These are phyloP conservation scores for Leccinellum rugosiceps DNA, from an alignment of 768 basidiomycete species.

Conservation along the genomic window DNA sequence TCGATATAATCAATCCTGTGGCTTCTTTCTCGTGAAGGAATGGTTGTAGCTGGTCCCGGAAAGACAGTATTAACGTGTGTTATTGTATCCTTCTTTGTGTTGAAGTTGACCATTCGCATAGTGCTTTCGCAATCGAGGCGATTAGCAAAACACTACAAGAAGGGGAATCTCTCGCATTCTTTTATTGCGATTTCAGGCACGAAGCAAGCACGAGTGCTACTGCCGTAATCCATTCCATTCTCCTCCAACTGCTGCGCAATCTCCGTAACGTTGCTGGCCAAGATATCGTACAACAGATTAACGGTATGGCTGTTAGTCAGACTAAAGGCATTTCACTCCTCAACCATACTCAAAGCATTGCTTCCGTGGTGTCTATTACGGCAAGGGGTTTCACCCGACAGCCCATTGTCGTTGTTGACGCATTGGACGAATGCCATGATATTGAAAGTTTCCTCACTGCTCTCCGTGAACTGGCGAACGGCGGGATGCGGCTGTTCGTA, in stretches of 20 bases:
- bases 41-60: constrained; percentile 13
- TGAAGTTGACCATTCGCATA: neutral
- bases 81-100: neutral
- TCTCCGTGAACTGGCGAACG: neutral
- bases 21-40: neutral
- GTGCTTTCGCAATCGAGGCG: neutral
- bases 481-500: constrained; percentile 7
- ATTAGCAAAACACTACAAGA: neutral
- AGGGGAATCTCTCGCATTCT: constrained; percentile 5
- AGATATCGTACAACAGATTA: neutral
- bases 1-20: neutral
- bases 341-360: neutral
- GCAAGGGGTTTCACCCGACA: neutral
- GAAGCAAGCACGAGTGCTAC: neutral
- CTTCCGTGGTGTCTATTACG: neutral
- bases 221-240: constrained; percentile 10
- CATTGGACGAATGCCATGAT: constrained; percentile 16
- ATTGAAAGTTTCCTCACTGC: neutral
- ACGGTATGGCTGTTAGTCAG: neutral
- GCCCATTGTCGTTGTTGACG: constrained; percentile 13
- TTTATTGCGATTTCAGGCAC: constrained; percentile 18
- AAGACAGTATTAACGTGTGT: constrained; percentile 15
- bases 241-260: constrained; percentile 12
- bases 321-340: neutral
- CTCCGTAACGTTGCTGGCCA: neutral